Conservation (phyloP, 352 stramenopile species). For the Globisporangium spinosum region DNA sequence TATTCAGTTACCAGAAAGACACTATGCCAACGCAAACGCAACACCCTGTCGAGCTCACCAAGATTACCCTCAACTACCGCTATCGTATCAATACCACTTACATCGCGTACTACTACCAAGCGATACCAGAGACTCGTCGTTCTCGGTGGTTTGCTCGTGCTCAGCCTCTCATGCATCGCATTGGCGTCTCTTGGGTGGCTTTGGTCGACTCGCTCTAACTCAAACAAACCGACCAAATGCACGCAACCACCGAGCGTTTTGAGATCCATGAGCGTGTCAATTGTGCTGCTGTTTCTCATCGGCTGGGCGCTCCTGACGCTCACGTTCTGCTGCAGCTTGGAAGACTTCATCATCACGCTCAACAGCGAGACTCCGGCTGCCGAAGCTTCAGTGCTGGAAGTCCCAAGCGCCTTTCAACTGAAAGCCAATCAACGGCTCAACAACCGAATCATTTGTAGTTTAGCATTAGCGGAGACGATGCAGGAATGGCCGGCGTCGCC, state of each 20-base stretch:
- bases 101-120: neutral
- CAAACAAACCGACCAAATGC: neutral
- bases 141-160: conserved; percentile 9
- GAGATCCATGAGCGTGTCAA: conserved; percentile 20
- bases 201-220: conserved; percentile 8
- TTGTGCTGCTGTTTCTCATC: conserved; percentile 31
- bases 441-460: neutral
- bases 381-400: conserved; percentile 29
- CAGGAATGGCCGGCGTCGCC: neutral
- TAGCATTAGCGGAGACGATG: neutral
- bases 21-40: neutral
- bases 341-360: conserved; percentile 42
- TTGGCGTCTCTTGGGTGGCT: conserved; percentile 26
- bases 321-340: conserved; percentile 53
- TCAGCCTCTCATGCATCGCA: conserved; percentile 21
- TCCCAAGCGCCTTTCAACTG: neutral
- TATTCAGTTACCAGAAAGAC: neutral
- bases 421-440: neutral
- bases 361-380: conserved; percentile 24
- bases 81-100: neutral
- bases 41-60: neutral
- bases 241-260: conserved; percentile 3
- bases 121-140: conserved; percentile 14
- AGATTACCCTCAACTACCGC: neutral
- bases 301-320: conserved; percentile 33